Evolutionary conservation across 495 filamentous ascomycete genomes (phyloP), one percentile per base, ranked within the genome.

Genomic region (Penicillium argentinense): DNA sequence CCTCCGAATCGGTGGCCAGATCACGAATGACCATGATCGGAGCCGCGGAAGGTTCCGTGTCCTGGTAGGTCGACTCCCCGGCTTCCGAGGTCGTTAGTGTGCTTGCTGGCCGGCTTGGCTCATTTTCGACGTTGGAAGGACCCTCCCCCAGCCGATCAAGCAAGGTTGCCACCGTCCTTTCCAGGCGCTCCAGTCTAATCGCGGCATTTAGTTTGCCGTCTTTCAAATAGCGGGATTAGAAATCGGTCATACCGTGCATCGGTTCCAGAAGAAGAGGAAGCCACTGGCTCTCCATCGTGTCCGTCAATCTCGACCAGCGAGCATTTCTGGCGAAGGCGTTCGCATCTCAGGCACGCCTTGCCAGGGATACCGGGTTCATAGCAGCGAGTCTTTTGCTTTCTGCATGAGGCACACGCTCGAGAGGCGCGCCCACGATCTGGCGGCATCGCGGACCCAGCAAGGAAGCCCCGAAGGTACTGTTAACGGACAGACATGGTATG

Each of bases 331-430:
- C 50, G 57, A 9, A 76, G 57, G 26, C 66, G 47, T 24, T 67
- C 63, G 43, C 71, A 76, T 42, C 71, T 57, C 8, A 73, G 53
- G 49, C 69, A 76, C 9, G 62, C 49, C 30, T 48, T 51, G 8
- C 64, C 60, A 4, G 60, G 39, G 11, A 22, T 48, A 5, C 51
- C 46, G 3, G 73, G 59, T 34, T 68, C 64, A 45, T 76, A 73
- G 45, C 71, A 74, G 42, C 71, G 49, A 5, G 72, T 75, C 54
- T 75, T 74, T 27, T 68, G 65, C 48, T 68, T 71, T 18, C 69
- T 53, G 54, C 71, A 76, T 22, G 69, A 63, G 22, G 55, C 49
- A 44, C 71, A 74, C 6, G 73, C 71, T 55, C 62, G 62, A 4
- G 73, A 76, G 29, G 73, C 73, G 14, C 71, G 62, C 32, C 73